Evolutionary conservation across 768 basidiomycete species (phyloP).

Genomic region (Polyporus arcularius): DNA sequence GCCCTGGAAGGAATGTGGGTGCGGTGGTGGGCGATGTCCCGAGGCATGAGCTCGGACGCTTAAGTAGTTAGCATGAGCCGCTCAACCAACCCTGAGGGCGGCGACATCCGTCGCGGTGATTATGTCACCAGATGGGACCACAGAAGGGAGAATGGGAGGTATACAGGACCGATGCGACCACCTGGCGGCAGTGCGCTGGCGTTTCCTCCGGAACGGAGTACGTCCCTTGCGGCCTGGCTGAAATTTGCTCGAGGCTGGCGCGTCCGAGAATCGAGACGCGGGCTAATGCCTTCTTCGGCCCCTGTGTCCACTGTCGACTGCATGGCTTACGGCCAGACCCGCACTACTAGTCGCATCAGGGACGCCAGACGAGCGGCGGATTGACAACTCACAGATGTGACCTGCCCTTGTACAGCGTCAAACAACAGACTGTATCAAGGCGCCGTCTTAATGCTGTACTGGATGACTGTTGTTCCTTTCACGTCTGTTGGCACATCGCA

Average conservation of each 20-base stretch:
- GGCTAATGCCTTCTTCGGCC: too few relatives aligned
- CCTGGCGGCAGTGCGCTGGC: conserved; percentile 7
- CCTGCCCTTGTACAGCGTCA: background rate
- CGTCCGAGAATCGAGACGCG: too few relatives aligned
- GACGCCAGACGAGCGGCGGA: background rate
- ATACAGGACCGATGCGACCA: background rate
- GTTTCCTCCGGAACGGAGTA: conserved; percentile 2
- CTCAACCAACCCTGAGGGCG: background rate
- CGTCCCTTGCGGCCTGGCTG: conserved; percentile 2
- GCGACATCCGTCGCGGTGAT: conserved; percentile 2
- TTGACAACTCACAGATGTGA: background rate
- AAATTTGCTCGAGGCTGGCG: background rate
- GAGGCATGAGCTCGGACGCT: background rate
- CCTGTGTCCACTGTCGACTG: too few relatives aligned
- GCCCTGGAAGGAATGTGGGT: conserved; percentile 7
- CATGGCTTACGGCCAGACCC: too few relatives aligned
- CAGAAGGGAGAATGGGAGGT: background rate
- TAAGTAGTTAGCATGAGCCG: conserved; percentile 14
- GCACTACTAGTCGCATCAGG: too few relatives aligned
- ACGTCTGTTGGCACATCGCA: background rate
- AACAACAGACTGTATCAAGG: background rate
- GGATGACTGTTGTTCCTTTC: background rate
- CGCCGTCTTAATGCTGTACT: background rate
- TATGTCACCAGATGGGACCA: conserved; percentile 8
- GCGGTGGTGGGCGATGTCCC: background rate